These are phyloP conservation scores for Chrysosporium queenslandicum DNA, from an alignment of 2,329 filamentous ascomycete species.

Conservation along the genomic window DNA sequence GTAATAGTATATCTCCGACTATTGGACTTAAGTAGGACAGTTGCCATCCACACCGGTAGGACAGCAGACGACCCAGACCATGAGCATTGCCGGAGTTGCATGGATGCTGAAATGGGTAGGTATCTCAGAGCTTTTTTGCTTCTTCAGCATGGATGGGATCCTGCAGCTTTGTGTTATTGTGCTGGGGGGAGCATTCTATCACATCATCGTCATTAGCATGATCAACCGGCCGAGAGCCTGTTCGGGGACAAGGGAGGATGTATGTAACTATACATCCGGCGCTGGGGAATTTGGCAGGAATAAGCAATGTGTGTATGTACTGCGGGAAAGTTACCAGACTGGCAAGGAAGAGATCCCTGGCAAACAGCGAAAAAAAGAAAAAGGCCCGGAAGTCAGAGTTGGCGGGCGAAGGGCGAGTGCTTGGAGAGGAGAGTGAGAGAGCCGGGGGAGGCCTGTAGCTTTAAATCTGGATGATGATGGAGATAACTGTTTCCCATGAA, in stretches of 20 bases:
- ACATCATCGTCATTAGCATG: too few species aligned
- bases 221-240: conserved; percentile 3
- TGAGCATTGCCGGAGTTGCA: background rate
- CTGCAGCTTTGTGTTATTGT: background rate
- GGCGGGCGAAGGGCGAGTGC: background rate
- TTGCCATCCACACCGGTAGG: too few species aligned
- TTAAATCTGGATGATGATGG: background rate
- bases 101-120: background rate
- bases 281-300: background rate
- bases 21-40: too few species aligned
- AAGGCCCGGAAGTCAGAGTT: background rate
- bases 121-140: background rate
- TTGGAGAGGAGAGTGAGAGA: background rate
- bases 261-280: background rate
- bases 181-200: background rate
- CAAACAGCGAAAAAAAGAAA: too few species aligned
- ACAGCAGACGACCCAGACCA: too few species aligned
- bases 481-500: background rate
- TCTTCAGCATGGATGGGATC: background rate
- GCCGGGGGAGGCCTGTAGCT: background rate
- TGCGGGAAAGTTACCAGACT: background rate
- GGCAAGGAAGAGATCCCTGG: too few species aligned
- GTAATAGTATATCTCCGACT: too few species aligned
- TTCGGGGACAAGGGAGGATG: background rate
- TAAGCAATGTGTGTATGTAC: background rate